Conservation (phyloP, 1,284 basidiomycete genomes). For the Puccinia triticina region DNA sequence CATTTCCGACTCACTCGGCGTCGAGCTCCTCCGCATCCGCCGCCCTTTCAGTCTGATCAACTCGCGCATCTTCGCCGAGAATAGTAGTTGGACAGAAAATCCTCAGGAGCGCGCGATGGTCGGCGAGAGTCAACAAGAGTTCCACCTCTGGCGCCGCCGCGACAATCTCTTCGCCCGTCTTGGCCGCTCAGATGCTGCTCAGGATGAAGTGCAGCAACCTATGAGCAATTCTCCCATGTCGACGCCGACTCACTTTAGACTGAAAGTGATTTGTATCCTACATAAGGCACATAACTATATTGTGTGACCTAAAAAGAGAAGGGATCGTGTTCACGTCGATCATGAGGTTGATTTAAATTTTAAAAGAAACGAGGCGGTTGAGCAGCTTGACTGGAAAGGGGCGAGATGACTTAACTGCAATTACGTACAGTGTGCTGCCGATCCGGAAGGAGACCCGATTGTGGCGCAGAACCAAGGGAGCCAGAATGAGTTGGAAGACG, state of each 20-base stretch:
- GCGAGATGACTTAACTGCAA: conserved; percentile 19
- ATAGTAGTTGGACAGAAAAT: background rate
- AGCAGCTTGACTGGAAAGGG: background rate
- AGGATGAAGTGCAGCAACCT: conserved; percentile 59
- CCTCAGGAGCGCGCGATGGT: conserved; percentile 65
- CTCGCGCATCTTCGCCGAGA: conserved; percentile 74
- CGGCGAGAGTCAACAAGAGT: conserved; percentile 81
- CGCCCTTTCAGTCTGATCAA: conserved; percentile 86
- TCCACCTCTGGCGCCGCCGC: conserved; percentile 78
- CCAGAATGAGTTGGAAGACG: conserved; percentile 78
- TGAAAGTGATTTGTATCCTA: conserved; percentile 86
- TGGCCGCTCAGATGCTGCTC: conserved; percentile 37
- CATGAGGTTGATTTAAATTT: background rate
- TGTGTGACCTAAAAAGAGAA: conserved; percentile 68
- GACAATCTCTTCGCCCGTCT: conserved; percentile 72
- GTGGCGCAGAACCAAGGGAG: conserved; percentile 75
- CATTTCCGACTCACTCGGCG: conserved; percentile 74
- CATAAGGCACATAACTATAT: conserved; percentile 85
- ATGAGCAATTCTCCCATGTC: conserved; percentile 72
- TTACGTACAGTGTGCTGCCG: conserved; percentile 69
- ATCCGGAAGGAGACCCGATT: conserved; percentile 89
- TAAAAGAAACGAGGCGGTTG: background rate
- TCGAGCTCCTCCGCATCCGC: conserved; percentile 74
- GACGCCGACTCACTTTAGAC: conserved; percentile 78
- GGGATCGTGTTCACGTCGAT: background rate